These are phyloP conservation scores for Berkeleyomyces basicola DNA, from an alignment of 2,329 filamentous ascomycete genomes.

Conservation along the genomic window DNA sequence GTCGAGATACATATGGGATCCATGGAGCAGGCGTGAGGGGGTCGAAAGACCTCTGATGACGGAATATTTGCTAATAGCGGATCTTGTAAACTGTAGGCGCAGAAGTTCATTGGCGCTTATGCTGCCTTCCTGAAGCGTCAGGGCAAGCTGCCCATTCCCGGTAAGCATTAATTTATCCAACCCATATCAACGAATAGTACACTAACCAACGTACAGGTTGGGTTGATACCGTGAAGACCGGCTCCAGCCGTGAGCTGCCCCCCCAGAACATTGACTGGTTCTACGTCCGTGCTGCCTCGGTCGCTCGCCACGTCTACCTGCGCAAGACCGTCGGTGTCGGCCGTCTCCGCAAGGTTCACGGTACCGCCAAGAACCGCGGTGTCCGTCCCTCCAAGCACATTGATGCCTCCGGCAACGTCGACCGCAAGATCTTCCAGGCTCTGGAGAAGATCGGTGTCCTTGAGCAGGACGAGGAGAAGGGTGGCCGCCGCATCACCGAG, in stretches of 20 bases:
- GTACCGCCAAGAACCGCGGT: slow-evolving; percentile 92
- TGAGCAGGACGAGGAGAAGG: slow-evolving; percentile 96
- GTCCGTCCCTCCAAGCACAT: slow-evolving; percentile 84
- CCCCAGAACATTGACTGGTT: slow-evolving; percentile 98
- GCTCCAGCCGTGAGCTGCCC: slow-evolving; percentile 88
- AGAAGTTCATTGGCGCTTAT: slow-evolving; percentile 80
- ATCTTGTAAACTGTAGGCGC: slow-evolving; percentile 41
- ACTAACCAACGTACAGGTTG: slow-evolving; percentile 44
- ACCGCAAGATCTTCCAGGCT: slow-evolving; percentile 93
- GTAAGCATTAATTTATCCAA: slow-evolving; percentile 33
- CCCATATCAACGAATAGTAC: slow-evolving; percentile 1
- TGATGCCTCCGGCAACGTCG: slow-evolving; percentile 83
- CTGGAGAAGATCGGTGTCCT: slow-evolving; percentile 99
- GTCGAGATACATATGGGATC: slow-evolving; percentile 16
- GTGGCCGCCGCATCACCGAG: slow-evolving; percentile 95
- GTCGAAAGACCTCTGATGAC: slow-evolving; percentile 58
- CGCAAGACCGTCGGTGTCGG: slow-evolving; percentile 98
- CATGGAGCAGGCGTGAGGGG: slow-evolving; percentile 53
- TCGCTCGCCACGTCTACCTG: slow-evolving; percentile 97
- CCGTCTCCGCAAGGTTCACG: slow-evolving; percentile 92
- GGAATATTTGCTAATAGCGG: slow-evolving; percentile 54
- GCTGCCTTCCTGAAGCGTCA: slow-evolving; percentile 84
- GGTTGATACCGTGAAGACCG: slow-evolving; percentile 99
- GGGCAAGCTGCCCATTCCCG: slow-evolving; percentile 81
- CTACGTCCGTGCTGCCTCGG: slow-evolving; percentile 76